Evolutionary conservation across 2,329 filamentous ascomycete genomes (phyloP), one percentile per base, ranked within the genome.

Genomic region (Conoideocrella luteorostrata): DNA sequence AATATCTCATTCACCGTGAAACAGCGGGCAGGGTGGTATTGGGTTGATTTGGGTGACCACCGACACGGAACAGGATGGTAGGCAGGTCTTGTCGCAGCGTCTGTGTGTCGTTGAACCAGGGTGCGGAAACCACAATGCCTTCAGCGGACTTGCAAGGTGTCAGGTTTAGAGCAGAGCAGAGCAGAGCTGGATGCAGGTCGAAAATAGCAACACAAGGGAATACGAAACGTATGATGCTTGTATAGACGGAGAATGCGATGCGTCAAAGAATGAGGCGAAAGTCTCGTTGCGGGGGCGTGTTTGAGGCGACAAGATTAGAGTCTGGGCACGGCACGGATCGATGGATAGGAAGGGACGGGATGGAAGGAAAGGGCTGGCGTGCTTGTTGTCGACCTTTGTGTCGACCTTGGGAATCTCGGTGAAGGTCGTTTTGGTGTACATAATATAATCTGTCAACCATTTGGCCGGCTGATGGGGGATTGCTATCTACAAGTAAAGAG

Each of bases 21-120:
- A 52, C 41, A 45, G 45, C 42, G 24, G 36, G 46, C 45, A 49
- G 53, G 49, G 55, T 51, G 51, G 53, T 48, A 51, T 57, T 52
- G 53, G 52, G 29, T 18, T 6, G 32, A 51, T 57, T 52, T 52
- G 52, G 29, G 23, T 6, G 32, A 7, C 4, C 24, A 35, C 26
- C 22, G 23, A 52, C 51, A 54, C 50, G 45, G 44, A 45, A 51
- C 46, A 43, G 33, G 39, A 38, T 18, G 26, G 32, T 10, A 21
- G 44, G 44, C 30, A 32, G 12, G 28, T 35, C 22, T 22, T 34
- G 39, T 32, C 15, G 20, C 37, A 45, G 21, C 26, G 46, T 46
- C 36, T 41, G 42, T 42, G 42, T 45, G 32, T 39, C 36, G 44
- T 42, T 23, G 39, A 11, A 35, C 28, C 39, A 39, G 28, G 28